phyloP scores from a whole-genome alignment of 2,329 filamentous ascomycete species.

The Dothidotthia symphoricarpi region DNA sequence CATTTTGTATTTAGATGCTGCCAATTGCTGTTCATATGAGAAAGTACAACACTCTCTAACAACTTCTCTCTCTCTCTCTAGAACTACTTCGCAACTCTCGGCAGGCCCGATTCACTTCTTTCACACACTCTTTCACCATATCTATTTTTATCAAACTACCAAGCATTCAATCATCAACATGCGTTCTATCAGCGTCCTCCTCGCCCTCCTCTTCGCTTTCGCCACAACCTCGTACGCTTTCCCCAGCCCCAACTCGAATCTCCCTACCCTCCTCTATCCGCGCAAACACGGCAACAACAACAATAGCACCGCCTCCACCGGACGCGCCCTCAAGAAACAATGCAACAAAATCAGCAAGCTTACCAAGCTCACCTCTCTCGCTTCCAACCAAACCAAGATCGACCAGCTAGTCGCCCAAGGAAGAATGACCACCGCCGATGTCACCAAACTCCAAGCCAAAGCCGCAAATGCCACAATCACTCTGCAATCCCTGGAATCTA shows the following conservation, averaged over 20 bases:
- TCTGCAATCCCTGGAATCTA: conserved; percentile 23
- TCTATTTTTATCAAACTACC: background rate
- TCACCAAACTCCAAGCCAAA: conserved; percentile 26
- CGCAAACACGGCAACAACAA: conserved; percentile 19
- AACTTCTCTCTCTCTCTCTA: background rate
- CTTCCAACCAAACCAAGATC: conserved; percentile 32
- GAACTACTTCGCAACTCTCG: conserved; percentile 7
- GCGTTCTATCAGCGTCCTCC: conserved; percentile 17
- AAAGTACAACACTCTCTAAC: background rate
- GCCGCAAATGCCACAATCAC: conserved; percentile 24
- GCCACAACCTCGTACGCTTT: conserved; percentile 20
- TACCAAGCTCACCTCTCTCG: conserved; percentile 21
- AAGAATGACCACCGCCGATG: conserved; percentile 21
- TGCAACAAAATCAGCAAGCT: conserved; percentile 26
- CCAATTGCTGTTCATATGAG: conserved; percentile 1
- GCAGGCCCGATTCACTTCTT: conserved; percentile 15
- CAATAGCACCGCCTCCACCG: conserved; percentile 7
- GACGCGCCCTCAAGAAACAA: conserved; percentile 15
- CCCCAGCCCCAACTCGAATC: conserved; percentile 5
- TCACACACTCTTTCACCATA: conserved; percentile 1
- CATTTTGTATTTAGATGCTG: conserved; percentile 2
- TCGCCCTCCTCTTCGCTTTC: conserved; percentile 20
- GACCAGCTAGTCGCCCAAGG: conserved; percentile 25
- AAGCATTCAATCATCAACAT: conserved; percentile 6
- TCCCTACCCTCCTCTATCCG: conserved; percentile 13